These are phyloP conservation scores for Neurospora intermedia DNA, from an alignment of 495 filamentous ascomycete genomes.

Conservation along the genomic window DNA sequence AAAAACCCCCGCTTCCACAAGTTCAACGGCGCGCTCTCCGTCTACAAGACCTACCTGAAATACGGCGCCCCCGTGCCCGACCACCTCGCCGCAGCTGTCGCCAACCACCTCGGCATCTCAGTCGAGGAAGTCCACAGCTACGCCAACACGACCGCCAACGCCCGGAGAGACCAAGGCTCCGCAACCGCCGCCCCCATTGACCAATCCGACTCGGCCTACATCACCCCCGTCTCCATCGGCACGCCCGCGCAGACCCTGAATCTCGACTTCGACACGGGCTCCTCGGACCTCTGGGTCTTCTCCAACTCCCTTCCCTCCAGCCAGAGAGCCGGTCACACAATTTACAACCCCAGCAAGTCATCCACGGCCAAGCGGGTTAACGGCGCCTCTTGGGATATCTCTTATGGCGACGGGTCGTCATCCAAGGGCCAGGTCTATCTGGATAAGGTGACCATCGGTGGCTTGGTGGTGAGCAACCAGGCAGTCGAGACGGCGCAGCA, in stretches of 20 bases:
- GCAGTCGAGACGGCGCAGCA: conserved; percentile 58
- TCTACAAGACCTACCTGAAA: conserved; percentile 52
- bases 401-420: conserved; percentile 59
- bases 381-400: conserved; percentile 54
- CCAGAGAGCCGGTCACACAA: conserved; percentile 38
- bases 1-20: conserved; percentile 34
- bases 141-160: neutral
- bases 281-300: conserved; percentile 58
- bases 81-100: conserved; percentile 27
- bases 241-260: conserved; percentile 46
- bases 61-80: conserved; percentile 36
- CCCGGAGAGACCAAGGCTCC: conserved; percentile 30
- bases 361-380: conserved; percentile 36
- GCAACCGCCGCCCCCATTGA: conserved; percentile 46
- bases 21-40: conserved; percentile 39
- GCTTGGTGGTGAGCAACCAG: conserved; percentile 48
- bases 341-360: conserved; percentile 46
- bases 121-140: conserved; percentile 12
- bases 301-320: conserved; percentile 14
- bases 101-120: neutral
- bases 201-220: conserved; percentile 52
- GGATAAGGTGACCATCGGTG: conserved; percentile 60
- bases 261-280: conserved; percentile 69
- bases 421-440: conserved; percentile 58
- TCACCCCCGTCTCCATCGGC: conserved; percentile 59